Evolutionary conservation across 2,329 filamentous ascomycete genomes (phyloP), one percentile per base, ranked within the genome.

Genomic region (Periconia sp.): DNA sequence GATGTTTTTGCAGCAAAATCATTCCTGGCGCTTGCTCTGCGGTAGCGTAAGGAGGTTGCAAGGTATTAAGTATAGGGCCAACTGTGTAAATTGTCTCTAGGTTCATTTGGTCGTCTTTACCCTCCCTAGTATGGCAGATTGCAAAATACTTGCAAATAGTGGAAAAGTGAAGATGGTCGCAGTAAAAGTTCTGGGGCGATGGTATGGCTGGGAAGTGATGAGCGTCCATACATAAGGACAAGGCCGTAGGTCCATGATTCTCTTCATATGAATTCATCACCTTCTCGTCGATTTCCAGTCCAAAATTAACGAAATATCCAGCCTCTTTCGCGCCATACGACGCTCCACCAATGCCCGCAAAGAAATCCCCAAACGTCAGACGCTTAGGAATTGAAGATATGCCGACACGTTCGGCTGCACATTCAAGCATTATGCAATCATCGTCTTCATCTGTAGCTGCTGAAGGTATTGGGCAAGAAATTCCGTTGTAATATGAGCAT

Each of bases 41-140:
- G 3, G 59, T 64, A 6, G 57, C 62, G 18, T 63, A 50, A 1
- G 58, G 41, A 0, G 64, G 61, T 31, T 65, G 61, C 7, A 60
- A 7, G 2, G 43, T 49, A 11, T 46, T 40, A 1, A 66, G 45
- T n/a, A 62, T 55, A 0, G 59, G 51, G 3, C 54, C 61, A 0
- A 65, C 58, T 2, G 61, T 65, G 27, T 52, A 60, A 7, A 66
- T 49, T 0, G 62, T 50, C 37, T 65, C 57, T 15, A 53, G 53
- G 19, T 66, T 66, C 11, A 47, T 58, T 41, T 67, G 60, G 33
- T 67, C 62, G 44, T 65, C 61, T 31, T 49, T 41, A 5, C 62
- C 64, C 1, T 44, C 47, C 8, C 13, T 15, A 3, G 63, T 66
- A 31, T 45, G 43, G 43, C 43, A 45, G 5, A 15, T 31, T 5